These are phyloP conservation scores for Sporothrix phasma DNA, from an alignment of 2,329 filamentous ascomycete species.

Conservation along the genomic window DNA sequence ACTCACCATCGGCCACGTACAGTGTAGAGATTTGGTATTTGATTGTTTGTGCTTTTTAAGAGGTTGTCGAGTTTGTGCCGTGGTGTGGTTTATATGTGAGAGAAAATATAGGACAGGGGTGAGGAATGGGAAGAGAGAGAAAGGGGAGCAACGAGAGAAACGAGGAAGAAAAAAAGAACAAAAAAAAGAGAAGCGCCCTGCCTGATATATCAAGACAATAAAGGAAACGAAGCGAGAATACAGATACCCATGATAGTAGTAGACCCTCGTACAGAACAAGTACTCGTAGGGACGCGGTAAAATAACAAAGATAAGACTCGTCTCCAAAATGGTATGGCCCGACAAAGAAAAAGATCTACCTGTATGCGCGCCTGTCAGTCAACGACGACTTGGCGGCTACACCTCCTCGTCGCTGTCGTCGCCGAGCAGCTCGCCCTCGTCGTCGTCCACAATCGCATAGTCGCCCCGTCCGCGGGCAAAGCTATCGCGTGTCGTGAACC, in stretches of 20 bases:
- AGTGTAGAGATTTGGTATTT: background rate
- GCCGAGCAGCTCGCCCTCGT: slow-evolving; percentile 87
- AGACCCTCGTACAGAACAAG: too few relatives aligned
- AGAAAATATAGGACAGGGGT: too few relatives aligned
- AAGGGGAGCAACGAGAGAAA: background rate
- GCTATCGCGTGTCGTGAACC: slow-evolving; percentile 79
- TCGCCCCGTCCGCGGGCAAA: slow-evolving; percentile 83
- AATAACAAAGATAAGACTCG: too few relatives aligned
- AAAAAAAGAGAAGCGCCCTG: background rate
- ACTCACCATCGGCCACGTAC: background rate
- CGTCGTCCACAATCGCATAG: slow-evolving; percentile 80
- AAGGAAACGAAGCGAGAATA: background rate
- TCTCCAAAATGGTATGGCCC: background rate
- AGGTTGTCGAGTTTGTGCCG: background rate
- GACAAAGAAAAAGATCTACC: background rate
- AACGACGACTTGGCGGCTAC: too few relatives aligned
- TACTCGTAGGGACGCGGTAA: too few relatives aligned
- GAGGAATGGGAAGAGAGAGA: too few relatives aligned
- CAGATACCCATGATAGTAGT: background rate
- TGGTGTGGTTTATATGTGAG: background rate
- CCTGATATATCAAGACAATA: background rate
- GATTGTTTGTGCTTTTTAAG: background rate
- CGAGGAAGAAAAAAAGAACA: background rate
- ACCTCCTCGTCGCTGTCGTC: slow-evolving; percentile 91
- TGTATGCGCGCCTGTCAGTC: background rate